These are phyloP conservation scores for Middelhovenomyces tepae DNA, from an alignment of 805 yeast genomes.

Conservation along the genomic window DNA sequence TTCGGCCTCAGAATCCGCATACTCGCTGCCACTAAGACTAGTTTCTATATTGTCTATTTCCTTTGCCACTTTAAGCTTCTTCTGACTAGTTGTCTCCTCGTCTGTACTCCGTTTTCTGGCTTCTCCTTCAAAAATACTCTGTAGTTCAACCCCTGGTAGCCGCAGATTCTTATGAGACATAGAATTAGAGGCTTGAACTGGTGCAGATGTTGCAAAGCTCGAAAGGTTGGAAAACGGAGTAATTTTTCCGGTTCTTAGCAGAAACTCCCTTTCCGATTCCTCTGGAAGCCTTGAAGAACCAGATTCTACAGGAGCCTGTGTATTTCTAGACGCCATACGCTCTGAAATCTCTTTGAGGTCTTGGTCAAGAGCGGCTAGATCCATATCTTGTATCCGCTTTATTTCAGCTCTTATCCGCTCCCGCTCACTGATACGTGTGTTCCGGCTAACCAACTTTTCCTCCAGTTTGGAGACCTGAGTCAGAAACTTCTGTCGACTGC, in stretches of 20 bases:
- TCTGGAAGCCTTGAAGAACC: slow-evolving; percentile 39
- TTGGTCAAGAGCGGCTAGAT: slow-evolving; percentile 41
- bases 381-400: slow-evolving; percentile 38
- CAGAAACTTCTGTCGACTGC: slow-evolving; percentile 36
- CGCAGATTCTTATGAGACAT: slow-evolving; percentile 38
- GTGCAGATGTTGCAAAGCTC: neutral
- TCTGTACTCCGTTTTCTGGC: slow-evolving; percentile 13
- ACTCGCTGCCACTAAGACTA: no score
- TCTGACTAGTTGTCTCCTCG: slow-evolving; percentile 7
- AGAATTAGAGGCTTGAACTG: neutral
- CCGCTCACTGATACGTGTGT: slow-evolving; percentile 58
- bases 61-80: slow-evolving; percentile 8
- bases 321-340: slow-evolving; percentile 32
- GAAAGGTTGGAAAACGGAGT: slow-evolving; percentile 75
- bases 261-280: slow-evolving; percentile 72
- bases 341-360: slow-evolving; percentile 58
- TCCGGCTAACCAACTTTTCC: slow-evolving; percentile 40
- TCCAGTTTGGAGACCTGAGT: slow-evolving; percentile 41
- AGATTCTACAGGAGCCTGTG: slow-evolving; percentile 10
- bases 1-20: slow-evolving; percentile 9
- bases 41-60: no score
- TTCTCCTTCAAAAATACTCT: slow-evolving; percentile 4
- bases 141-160: slow-evolving; percentile 40
- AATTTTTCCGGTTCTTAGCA: slow-evolving; percentile 82
- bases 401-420: slow-evolving; percentile 48